Evolutionary conservation across 116 monocot species (phyloP), one percentile per base, ranked within the genome.

Genomic region (Iris pallida): DNA sequence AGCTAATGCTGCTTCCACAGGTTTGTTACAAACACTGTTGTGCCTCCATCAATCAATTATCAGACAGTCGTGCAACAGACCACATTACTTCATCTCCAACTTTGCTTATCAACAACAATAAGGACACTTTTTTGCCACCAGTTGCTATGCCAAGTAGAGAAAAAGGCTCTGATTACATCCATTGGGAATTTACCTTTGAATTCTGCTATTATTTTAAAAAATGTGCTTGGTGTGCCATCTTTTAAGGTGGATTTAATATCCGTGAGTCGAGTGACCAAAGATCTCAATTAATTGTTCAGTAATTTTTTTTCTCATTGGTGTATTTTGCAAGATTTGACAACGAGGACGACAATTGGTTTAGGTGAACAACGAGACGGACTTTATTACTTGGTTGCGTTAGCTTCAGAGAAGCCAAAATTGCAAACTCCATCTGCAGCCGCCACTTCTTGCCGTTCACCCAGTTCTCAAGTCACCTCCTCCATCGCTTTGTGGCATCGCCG

Each of bases 371-470:
- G 17, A 16, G 56, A 56, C n/a, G 14, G 56, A 6, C 15, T 56
- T 56, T 56, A 55, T 56, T 56, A 56, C 17, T 56, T 56, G 56
- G 56, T 56, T n/a, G 56, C n/a, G 12, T 15, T n/a, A 16, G 16
- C 16, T 1, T 6, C 15, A 56, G 17, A 56, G 56, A 18, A 14
- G 6, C 17, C 16, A 0, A 2, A 56, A 16, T 3, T 30, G 0
- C 30, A 30, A 30, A n/a, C 14, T 16, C 17, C 12, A 16, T 56
- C 1, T 56, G 3, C 56, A 56, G 16, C 56, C 4, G 16, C 17
- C 12, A 56, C 16, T 49, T 7, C 30, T 3, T 30, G 30, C 30
- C 30, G 30, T 30, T 30, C 30, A 30, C 30, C 30, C 30, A 30
- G 3, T 30, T 30, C 30, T 30, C 30, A 30, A 30, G 30, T 30